These are phyloP conservation scores for Monosporascus cannonballus DNA, from an alignment of 2,329 filamentous ascomycete genomes.

Conservation along the genomic window DNA sequence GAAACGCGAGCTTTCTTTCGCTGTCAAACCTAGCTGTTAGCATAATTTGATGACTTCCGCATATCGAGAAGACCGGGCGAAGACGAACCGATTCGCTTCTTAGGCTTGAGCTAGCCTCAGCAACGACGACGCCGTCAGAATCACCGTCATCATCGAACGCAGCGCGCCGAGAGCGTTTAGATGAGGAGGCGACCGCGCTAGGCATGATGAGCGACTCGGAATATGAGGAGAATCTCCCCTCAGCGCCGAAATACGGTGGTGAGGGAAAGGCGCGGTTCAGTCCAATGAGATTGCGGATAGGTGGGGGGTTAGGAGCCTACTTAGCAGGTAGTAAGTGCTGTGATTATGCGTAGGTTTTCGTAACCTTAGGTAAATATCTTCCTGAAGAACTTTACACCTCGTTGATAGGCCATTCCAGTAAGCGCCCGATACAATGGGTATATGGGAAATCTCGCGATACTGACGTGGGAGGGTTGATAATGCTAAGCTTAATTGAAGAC, in stretches of 20 bases:
- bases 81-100: constrained; percentile 32
- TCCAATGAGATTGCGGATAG: too few species aligned
- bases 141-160: constrained; percentile 26
- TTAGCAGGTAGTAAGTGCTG: too few species aligned
- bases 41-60: constrained; percentile 5
- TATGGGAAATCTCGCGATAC: too few species aligned
- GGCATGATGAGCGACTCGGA: neutral
- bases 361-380: too few species aligned
- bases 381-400: too few species aligned
- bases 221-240: neutral
- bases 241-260: neutral
- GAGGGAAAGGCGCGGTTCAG: too few species aligned
- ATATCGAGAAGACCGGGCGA: neutral
- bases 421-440: too few species aligned
- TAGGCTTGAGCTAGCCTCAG: constrained; percentile 36
- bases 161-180: constrained; percentile 37
- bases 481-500: too few species aligned
- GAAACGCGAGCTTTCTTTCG: constrained; percentile 35
- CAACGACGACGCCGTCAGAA: constrained; percentile 29
- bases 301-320: too few species aligned
- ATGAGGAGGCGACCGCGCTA: constrained; percentile 5
- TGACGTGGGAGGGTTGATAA: too few species aligned
- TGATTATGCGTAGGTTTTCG: too few species aligned
- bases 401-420: too few species aligned
- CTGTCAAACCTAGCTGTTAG: constrained; percentile 16